These are phyloP conservation scores for Pichia sp. DNA, from an alignment of 1,139 yeast species.

Conservation along the genomic window DNA sequence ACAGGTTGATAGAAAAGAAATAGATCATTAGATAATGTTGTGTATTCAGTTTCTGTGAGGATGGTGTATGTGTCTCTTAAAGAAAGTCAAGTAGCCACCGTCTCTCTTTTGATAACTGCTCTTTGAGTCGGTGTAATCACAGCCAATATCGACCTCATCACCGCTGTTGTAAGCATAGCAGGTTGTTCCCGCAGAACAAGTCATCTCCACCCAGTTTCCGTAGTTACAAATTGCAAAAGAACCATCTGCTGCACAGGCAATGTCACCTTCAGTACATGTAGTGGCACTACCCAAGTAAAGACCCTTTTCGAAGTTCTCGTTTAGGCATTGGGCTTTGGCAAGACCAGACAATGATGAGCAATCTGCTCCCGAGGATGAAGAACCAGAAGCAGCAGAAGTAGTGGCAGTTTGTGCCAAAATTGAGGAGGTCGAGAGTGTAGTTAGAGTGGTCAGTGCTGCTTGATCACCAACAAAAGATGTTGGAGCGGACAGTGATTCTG, in stretches of 20 bases:
- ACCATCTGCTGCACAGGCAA: slow-evolving; percentile 48
- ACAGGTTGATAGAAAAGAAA: too few species aligned
- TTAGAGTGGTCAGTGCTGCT: not conserved
- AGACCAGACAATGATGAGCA: slow-evolving; percentile 37
- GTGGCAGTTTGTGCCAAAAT: slow-evolving; percentile 8
- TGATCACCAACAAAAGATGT: not conserved
- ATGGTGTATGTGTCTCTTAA: slow-evolving; percentile 29
- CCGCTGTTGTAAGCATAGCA: slow-evolving; percentile 48
- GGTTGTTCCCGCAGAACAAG: slow-evolving; percentile 56
- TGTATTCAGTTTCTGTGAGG: slow-evolving; percentile 19
- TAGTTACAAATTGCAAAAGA: slow-evolving; percentile 50
- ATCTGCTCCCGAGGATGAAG: slow-evolving; percentile 20
- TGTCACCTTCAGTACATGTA: slow-evolving; percentile 46
- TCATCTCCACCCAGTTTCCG: slow-evolving; percentile 51
- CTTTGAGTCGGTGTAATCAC: slow-evolving; percentile 33
- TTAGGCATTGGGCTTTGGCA: slow-evolving; percentile 39
- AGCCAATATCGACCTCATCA: slow-evolving; percentile 38
- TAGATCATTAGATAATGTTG: too few species aligned
- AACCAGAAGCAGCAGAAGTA: slow-evolving; percentile 5
- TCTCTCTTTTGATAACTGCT: slow-evolving; percentile 30
- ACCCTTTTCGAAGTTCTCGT: slow-evolving; percentile 35
- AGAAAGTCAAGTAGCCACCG: slow-evolving; percentile 17
- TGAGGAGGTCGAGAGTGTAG: slow-evolving; percentile 8
- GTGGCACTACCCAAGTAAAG: slow-evolving; percentile 33
- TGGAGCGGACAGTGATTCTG: not conserved